A percentile compares a stretch with the other conserved stretches of the same genome.
These are phyloP conservation scores for Soucietia sequanensis DNA, from an alignment of 805 yeast species.

Conservation along the genomic window DNA sequence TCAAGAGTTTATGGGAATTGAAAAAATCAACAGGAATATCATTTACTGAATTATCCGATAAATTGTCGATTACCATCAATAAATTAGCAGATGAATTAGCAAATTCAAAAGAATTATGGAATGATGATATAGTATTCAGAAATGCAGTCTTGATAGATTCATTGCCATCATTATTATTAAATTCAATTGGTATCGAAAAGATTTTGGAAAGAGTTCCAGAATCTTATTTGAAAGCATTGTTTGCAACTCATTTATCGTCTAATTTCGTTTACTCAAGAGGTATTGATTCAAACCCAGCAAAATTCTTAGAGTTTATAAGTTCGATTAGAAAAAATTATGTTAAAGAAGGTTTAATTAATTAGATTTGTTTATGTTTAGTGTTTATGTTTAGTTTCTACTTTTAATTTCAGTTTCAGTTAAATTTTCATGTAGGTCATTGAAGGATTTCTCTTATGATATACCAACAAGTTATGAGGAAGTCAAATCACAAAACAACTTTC, in stretches of 20 bases:
- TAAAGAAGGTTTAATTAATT: conserved; percentile 29
- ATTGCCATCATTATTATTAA: conserved; percentile 69
- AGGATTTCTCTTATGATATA: too few species aligned
- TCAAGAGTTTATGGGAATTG: conserved; percentile 82
- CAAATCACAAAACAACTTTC: too few species aligned
- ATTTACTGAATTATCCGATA: conserved; percentile 71
- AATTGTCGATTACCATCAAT: conserved; percentile 78
- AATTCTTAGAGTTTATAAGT: conserved; percentile 67
- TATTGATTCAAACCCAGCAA: conserved; percentile 75
- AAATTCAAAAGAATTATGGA: conserved; percentile 78
- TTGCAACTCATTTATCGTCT: conserved; percentile 83
- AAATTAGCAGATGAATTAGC: conserved; percentile 84
- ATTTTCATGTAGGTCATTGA: too few species aligned
- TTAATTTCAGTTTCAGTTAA: too few species aligned
- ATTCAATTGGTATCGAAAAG: conserved; percentile 62
- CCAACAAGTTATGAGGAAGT: too few species aligned
- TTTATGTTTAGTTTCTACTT: too few species aligned
- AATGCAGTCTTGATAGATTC: conserved; percentile 73
- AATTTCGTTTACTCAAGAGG: conserved; percentile 83
- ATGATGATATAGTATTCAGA: conserved; percentile 72
- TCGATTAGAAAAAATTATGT: conserved; percentile 49
- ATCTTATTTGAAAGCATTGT: conserved; percentile 82
- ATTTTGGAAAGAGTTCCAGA: conserved; percentile 80
- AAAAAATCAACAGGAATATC: conserved; percentile 63
- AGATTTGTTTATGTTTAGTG: too few species aligned